These are phyloP conservation scores for Centella asiatica DNA, from an alignment of 129 eudicot species.

Conservation along the genomic window DNA sequence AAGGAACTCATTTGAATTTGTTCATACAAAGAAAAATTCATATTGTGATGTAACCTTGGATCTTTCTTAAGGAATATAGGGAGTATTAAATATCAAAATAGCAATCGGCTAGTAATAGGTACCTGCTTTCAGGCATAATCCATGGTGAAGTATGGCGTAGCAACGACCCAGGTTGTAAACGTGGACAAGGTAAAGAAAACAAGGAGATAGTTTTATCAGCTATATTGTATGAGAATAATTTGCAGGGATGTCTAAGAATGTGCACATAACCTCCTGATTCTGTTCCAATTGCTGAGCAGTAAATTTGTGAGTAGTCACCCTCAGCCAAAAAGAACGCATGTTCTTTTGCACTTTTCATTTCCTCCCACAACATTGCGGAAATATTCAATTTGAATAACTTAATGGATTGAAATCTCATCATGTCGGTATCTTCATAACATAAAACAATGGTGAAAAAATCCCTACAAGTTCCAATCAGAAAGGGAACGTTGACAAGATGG, in stretches of 20 bases:
- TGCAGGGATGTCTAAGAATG: neutral
- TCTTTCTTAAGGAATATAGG: too few relatives aligned
- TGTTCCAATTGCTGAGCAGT: constrained; percentile 5
- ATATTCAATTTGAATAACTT: constrained; percentile 4
- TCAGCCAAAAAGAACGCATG: constrained; percentile 9
- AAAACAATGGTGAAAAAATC: neutral
- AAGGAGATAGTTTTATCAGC: constrained; percentile 13
- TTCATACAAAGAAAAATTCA: too few relatives aligned
- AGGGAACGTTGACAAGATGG: too few relatives aligned
- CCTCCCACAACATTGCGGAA: constrained; percentile 6
- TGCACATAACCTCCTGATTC: constrained; percentile 16
- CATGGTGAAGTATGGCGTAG: neutral
- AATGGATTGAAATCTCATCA: neutral
- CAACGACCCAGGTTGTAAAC: neutral
- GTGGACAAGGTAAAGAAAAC: neutral
- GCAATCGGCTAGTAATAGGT: neutral
- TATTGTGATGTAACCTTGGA: too few relatives aligned
- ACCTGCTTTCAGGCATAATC: constrained; percentile 13
- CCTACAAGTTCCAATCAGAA: too few relatives aligned
- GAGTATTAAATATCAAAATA: neutral
- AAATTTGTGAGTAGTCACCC: neutral
- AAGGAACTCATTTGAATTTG: too few relatives aligned
- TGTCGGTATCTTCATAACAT: neutral
- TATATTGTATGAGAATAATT: constrained; percentile 8
- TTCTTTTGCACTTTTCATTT: constrained; percentile 9